These are phyloP conservation scores for Chlorella sp. DNA, from an alignment of 139 green algal genomes.

Conservation along the genomic window DNA sequence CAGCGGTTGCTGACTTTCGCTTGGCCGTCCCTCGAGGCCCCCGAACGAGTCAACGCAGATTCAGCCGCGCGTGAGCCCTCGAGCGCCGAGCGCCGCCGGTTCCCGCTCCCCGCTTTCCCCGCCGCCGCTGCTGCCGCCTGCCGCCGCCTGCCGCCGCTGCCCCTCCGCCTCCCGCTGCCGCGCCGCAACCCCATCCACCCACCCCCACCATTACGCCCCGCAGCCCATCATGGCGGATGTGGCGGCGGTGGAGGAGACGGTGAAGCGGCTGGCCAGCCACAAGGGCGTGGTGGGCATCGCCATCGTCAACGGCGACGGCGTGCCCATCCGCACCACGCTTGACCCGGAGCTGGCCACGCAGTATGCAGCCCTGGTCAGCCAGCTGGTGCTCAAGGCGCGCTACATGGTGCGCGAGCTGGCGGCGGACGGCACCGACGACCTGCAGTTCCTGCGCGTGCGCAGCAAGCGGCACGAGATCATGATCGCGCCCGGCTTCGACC, in stretches of 20 bases:
- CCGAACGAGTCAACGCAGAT: no score
- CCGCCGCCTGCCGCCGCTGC: not conserved
- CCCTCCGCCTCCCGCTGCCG: not conserved
- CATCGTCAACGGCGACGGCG: conserved; percentile 87
- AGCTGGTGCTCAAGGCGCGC: conserved; percentile 82
- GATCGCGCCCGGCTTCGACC: conserved; percentile 82
- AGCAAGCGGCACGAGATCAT: conserved; percentile 91
- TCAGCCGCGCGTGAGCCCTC: not conserved
- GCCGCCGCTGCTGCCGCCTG: not conserved
- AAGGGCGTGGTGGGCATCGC: conserved; percentile 81
- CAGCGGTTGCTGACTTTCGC: no score
- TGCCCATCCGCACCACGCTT: conserved; percentile 86
- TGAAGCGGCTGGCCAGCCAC: conserved; percentile 70
- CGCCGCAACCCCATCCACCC: no score
- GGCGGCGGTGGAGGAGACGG: conserved; percentile 77
- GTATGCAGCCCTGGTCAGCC: conserved; percentile 58
- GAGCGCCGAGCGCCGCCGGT: not conserved
- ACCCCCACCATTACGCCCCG: no score
- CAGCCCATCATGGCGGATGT: conserved; percentile 68
- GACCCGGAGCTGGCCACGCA: conserved; percentile 82
- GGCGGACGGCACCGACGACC: conserved; percentile 79
- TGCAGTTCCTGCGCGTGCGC: conserved; percentile 86
- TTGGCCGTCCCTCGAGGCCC: no score
- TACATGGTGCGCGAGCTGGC: conserved; percentile 77
- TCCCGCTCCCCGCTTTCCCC: not conserved